Base-by-base conservation (phyloP, 73 alveolate species). In the Halteria grandinella region DNA sequence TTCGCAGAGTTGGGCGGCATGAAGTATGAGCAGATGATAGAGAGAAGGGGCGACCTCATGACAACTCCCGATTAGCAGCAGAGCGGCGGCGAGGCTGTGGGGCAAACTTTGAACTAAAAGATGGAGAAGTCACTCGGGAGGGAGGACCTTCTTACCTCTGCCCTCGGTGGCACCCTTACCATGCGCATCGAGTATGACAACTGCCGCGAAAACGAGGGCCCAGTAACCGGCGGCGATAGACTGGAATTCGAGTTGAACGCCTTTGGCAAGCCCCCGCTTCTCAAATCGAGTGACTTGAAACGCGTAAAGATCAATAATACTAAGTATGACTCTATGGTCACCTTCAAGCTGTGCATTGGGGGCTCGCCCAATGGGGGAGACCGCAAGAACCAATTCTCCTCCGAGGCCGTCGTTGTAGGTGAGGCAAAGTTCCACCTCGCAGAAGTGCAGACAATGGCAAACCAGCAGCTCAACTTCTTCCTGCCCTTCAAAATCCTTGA, bases 241-340 rank as follows among this genome's bases (percentile, higher is more conserved):
- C 37, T 40, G 27, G 48, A 24, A 10, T 17, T 8, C 43, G 77
- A 60, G 7, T 23, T 60, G 5, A 45, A 60, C 21, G 18, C 10
- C 1, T 36, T 3, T n/a, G 77, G 77, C 14, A 60, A 40, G 51
- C 12, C 24, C 12, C 55, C 24, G 36, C 10, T 12, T n/a, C 55
- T 37, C 45, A 24, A 34, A 11, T 33, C 55, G 23, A n/a, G n/a
- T n/a, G 57, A 6, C 7, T 5, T 60, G 39, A 59, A 60, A 24
- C 37, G 34, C 6, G 18, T 60, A n/a, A 60, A 15, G 29, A 60
- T 60, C 3, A 60, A 60, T 60, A 60, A 60, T 60, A 60, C 77
- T 60, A 60, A 60, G 40, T 4, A 41, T 49, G 77, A 60, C 21
- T 40, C 37, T 60, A 8, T 40, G 23, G 43, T 60, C 32, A 17